Base-by-base conservation (phyloP, 148 eudicot species). In the Gaultheria prostrata region DNA sequence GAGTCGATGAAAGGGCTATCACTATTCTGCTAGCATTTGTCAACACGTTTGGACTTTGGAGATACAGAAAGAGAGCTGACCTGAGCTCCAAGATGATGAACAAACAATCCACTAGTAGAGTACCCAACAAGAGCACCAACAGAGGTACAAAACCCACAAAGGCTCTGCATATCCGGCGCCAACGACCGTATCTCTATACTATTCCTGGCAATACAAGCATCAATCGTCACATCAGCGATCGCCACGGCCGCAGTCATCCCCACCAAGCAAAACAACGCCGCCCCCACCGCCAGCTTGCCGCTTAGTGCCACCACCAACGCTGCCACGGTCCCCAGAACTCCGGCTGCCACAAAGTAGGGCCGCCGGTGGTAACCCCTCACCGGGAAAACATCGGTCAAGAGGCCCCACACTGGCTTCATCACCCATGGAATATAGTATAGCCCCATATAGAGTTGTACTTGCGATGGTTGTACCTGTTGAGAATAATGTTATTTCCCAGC, bases 41-140 rank as follows among this genome's bases (percentile, higher is more conserved):
- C 50, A 45, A 21, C 51, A 13, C 26, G 61, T 28, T 80, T 61
- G 7, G 39, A 0, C 46, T 28, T 80, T 61, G 7, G 39, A 0
- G 45, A 33, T 18, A 67, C 8, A 67, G 26, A 35, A 49, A 20
- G 77, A 74, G 77, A 70, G 75, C 73, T 2, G 32, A 91, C 95
- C 95, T 93, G 95, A 84, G 94, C 74, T 61, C 95, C 95, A 85
- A 93, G 90, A 71, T 80, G 84, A 79, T 93, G 95, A 78, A 93
- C 86, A 84, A 89, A 85, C 56, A 93, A 81, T 2, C 95, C 95
- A 77, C 95, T 93, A 3, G 78, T 76, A 12, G 85, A 86, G 59
- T 82, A 91, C 1, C 95, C 95, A 77, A 90, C 10, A 76, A 93
- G 88, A 67, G 92, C 90, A 1, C 95, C 95, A 30, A 85, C 83